Evolutionary conservation across 2,329 filamentous ascomycete genomes (phyloP), one percentile per base, ranked within the genome.

Genomic region (Monosporascus sp.): DNA sequence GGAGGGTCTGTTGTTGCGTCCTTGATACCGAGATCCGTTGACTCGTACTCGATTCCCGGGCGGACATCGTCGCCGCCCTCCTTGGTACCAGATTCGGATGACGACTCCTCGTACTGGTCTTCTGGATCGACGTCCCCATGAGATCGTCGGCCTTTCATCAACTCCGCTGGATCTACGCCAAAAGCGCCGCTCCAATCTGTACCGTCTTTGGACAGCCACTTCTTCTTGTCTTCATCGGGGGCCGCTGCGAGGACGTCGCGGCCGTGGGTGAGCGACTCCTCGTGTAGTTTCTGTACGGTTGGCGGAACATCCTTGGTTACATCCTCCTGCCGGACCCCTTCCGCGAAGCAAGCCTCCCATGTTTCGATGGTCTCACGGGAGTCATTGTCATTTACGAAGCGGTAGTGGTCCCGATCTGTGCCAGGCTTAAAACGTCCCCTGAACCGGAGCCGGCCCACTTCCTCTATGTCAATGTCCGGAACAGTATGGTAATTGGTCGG

Each of bases 291-390:
- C 68, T 88, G 83, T 0, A 93, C 79, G 11, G 81, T 72, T 1
- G 85, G 82, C 0, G 91, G 89, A 0, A 96, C 76, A 63, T 95
- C 87, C 24, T 84, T 80, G 9, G 80, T 74, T 1, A 97, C 90
- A 27, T 83, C 80, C 52, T 85, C 81, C 15, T 78, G 72, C 2
- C 94, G 84, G 0, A 96, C 89, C 14, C 93, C 93, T 69, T 97
- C 92, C 0, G 90, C 84, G 41, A 88, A 83, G 68, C 93, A 97
- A 0, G 91, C 89, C 69, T 97, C 91, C 90, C 92, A 97, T 0
- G 88, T 89, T 72, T 97, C 93, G 58, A 90, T 96, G 0, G 92
- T 97, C 75, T 97, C 94, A 35, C 93, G 86, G 1, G 88, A 87
- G 66, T 96, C 85, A 63, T 96, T 96, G 69, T 95, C 89, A 47